Evolutionary conservation across 352 stramenopile genomes (phyloP).

Genomic region (Globisporangium heterothallicum): DNA sequence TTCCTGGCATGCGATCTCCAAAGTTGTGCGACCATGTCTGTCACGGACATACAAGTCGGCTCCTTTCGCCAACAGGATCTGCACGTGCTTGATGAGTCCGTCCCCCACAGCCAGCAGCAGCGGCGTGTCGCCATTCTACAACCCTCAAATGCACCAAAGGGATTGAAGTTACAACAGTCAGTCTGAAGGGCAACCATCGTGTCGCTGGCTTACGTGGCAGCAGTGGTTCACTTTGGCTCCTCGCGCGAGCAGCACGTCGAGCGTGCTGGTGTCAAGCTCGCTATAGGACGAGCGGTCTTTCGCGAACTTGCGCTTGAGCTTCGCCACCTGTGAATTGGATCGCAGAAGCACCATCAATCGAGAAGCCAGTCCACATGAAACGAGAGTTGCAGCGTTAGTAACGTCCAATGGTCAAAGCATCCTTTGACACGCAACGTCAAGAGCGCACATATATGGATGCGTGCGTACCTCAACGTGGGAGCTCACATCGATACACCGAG

Average conservation of each 20-base stretch:
- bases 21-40: slow-evolving; percentile 20
- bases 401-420: not conserved
- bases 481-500: slow-evolving; percentile 29
- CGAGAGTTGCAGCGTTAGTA: not conserved
- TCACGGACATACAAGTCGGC: slow-evolving; percentile 24
- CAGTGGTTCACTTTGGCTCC: slow-evolving; percentile 7
- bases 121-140: slow-evolving; percentile 25
- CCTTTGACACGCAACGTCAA: not conserved
- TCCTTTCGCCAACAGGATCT: slow-evolving; percentile 31
- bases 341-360: not conserved
- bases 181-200: not conserved
- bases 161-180: too few relatives aligned
- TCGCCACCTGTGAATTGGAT: not conserved
- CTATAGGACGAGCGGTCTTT: slow-evolving; percentile 1
- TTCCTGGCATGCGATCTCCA: slow-evolving; percentile 35
- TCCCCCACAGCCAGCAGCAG: slow-evolving; percentile 33
- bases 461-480: slow-evolving; percentile 30
- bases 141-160: too few relatives aligned
- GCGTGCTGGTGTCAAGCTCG: not conserved
- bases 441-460: not conserved
- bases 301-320: slow-evolving; percentile 2
- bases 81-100: slow-evolving; percentile 40
- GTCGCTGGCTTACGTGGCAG: not conserved
- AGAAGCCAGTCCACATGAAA: not conserved
- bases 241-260: slow-evolving; percentile 1